These are phyloP conservation scores for Trypanosoma boissoni DNA, from an alignment of 208 protist genomes.

Conservation along the genomic window DNA sequence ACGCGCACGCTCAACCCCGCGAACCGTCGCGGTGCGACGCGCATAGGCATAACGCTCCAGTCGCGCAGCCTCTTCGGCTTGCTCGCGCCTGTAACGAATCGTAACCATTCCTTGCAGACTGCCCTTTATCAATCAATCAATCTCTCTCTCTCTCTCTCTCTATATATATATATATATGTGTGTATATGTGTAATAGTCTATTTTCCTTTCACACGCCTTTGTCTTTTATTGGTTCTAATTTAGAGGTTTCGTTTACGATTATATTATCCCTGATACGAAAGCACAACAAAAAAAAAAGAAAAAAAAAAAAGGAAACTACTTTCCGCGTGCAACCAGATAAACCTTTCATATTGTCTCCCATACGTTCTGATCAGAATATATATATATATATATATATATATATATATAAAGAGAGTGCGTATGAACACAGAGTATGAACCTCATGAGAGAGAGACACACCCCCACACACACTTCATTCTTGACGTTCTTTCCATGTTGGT, in stretches of 20 bases:
- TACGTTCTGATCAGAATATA: not conserved
- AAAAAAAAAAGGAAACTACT: conserved; percentile 3
- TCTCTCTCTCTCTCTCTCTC: no score
- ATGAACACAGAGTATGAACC: no score
- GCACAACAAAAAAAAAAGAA: conserved; percentile 4
- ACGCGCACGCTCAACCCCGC: conserved; percentile 42
- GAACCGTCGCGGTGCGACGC: conserved; percentile 35
- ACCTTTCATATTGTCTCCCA: not conserved
- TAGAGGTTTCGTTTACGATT: no score
- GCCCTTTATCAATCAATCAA: no score
- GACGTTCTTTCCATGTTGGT: no score
- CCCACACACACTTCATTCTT: no score
- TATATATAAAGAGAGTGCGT: no score
- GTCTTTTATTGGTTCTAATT: not conserved
- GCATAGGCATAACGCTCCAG: conserved; percentile 47
- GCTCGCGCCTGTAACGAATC: conserved; percentile 47
- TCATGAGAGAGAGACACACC: no score
- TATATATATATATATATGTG: not conserved
- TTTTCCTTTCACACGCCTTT: not conserved
- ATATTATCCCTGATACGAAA: no score
- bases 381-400: not conserved
- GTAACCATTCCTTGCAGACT: conserved; percentile 57
- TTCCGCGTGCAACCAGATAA: not conserved
- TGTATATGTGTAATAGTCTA: not conserved
- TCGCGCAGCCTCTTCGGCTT: conserved; percentile 46